Evolutionary conservation across 2,329 filamentous ascomycete species (phyloP), one percentile per base, ranked within the genome.

Genomic region (Geoglossum cookeanum): DNA sequence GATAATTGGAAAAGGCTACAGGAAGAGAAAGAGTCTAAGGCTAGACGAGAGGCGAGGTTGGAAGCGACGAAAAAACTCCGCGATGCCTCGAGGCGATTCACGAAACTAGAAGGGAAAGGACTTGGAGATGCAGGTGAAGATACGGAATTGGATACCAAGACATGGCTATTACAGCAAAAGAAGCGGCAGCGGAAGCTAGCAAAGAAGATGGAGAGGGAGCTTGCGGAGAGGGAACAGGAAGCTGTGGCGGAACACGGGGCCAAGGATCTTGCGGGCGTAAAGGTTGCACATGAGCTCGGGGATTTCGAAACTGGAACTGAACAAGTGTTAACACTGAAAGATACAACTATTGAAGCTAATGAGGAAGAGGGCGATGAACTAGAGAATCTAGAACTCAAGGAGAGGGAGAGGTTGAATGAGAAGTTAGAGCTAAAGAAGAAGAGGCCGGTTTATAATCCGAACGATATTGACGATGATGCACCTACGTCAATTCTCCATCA

Each of bases 261-360:
- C 3, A 84, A 85, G 60, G 90, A 97, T 66, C 75, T 97, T 54
- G 85, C 88, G 0, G 92, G 91, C 42, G 83, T 98, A 64, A 92
- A 87, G 67, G 91, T 98, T 56, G 90, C 83, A 3, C 92, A 98
- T 68, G 88, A 95, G 67, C 71, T 90, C 59, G 80, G 79, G 3
- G 79, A 86, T 27, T 91, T 98, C 61, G 81, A 87, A 29, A 87
- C 88, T 56, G 84, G 80, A 17, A 75, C 87, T 59, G 90, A 95
- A 59, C 89, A 97, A 66, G 81, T 98, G 35, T 74, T 98, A 56
- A 96, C 91, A 0, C 77, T 98, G n/a, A 96, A 95, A 66, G 92
- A 98, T 70, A 80, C 85, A 0, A 87, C 86, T 0, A 87, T 98
- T 57, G 80, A 89, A 54, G 81, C 87, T 59, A 83, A 86, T 35